Conservation (phyloP, 768 basidiomycete species). For the Mycena sanguinolenta region DNA sequence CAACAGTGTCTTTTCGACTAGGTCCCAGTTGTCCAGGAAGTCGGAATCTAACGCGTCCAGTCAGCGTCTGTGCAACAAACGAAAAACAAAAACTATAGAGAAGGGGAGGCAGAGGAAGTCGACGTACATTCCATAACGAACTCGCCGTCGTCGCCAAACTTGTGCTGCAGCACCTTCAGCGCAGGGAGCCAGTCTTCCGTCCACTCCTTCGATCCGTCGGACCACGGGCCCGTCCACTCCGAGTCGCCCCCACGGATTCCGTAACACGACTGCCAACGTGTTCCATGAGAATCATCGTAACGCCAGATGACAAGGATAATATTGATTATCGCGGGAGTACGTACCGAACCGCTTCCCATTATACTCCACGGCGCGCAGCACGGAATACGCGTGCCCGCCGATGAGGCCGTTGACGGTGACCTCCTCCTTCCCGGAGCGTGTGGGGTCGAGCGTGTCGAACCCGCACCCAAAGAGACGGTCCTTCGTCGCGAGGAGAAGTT, state of each 20-base stretch:
- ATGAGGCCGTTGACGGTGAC: slow-evolving; percentile 53
- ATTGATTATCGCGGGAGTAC: background rate
- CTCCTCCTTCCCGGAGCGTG: slow-evolving; percentile 46
- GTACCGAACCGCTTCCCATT: slow-evolving; percentile 57
- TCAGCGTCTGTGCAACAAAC: background rate
- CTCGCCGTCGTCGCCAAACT: slow-evolving; percentile 63
- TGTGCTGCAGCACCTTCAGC: slow-evolving; percentile 54
- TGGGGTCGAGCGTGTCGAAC: slow-evolving; percentile 52
- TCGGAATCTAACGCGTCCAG: slow-evolving; percentile 48
- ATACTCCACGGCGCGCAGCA: slow-evolving; percentile 58
- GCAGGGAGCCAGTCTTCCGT: slow-evolving; percentile 60
- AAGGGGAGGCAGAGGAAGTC: background rate
- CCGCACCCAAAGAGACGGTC: slow-evolving; percentile 69
- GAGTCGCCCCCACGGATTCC: slow-evolving; percentile 66
- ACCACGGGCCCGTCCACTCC: slow-evolving; percentile 65
- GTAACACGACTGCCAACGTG: slow-evolving; percentile 49
- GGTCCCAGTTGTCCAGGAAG: slow-evolving; percentile 58
- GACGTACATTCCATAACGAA: slow-evolving; percentile 65
- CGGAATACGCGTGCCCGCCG: slow-evolving; percentile 62
- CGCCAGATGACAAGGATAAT: too few relatives aligned
- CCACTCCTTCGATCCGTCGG: slow-evolving; percentile 66
- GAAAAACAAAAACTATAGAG: background rate
- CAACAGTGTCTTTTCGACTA: slow-evolving; percentile 60
- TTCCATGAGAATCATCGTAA: too few relatives aligned
- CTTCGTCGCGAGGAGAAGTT: slow-evolving; percentile 62